Base-by-base conservation (phyloP, 257 asterid species). In the Nicotiana tabacum region DNA sequence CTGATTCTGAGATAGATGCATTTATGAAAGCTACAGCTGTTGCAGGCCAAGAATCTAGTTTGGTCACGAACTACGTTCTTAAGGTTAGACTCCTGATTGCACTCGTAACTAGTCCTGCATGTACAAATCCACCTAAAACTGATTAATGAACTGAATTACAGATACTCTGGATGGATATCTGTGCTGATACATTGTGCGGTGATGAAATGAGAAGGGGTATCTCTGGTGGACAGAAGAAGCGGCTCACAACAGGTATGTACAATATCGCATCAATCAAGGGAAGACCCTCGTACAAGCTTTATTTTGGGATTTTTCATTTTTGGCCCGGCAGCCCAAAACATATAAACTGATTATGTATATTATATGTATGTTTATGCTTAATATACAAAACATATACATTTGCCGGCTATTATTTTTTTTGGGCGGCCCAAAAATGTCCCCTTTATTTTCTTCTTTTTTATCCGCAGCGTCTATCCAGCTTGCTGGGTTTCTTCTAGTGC, bases 151-250 rank as follows among this genome's bases (percentile, higher is more conserved):
- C 35, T 30, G 77, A 82, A 69, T 9, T 53, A 46, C 91, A 96
- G 99, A 90, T 94, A 85, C 98, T 96, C 84, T 98, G 98, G 43
- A 84, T 96, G 87, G 99, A 96, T 84, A 92, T 91, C 30, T 96
- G 99, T 85, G 92, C 98, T 83, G 99, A 96, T 90, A 92, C 90
- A 82, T 61, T 92, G 93, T 95, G 88, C 56, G 99, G 99, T 43
- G 94, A 94, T 81, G 96, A 89, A 83, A 96, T 96, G 99, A 92
- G 91, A 87, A 87, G 99, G 62, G 98, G 99, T 43, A 94, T 96
- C 83, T 96, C 99, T 0, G 99, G 99, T 67, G 99, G 99, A 82
- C 98, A 96, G 89, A 96, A 93, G 87, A 96, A 96, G 81, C 92
- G 98, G 29, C 95, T 96, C 85, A 96, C 99, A 9, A 94, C 98